phyloP scores from a whole-genome alignment of 2,329 filamentous ascomycete species.

The Hirsutella thompsonii region DNA sequence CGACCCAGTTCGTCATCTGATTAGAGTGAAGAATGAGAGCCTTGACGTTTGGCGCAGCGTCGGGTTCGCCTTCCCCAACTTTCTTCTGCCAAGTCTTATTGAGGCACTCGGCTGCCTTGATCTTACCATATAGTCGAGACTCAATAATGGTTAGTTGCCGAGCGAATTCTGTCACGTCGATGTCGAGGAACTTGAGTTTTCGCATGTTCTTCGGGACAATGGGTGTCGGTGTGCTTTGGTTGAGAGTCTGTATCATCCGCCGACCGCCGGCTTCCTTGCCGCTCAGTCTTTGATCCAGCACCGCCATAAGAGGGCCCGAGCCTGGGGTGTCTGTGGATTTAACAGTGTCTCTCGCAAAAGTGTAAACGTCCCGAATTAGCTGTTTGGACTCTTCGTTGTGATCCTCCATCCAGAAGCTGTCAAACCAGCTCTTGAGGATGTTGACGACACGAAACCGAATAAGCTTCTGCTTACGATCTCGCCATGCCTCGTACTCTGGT shows the following conservation, averaged over 20 bases:
- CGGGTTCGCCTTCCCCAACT: conserved; percentile 63
- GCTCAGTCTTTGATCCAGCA: conserved; percentile 77
- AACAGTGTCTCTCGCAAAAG: conserved; percentile 83
- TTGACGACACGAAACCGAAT: conserved; percentile 95
- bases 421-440: conserved; percentile 96
- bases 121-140: conserved; percentile 86
- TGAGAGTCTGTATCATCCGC: conserved; percentile 75
- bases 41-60: conserved; percentile 89
- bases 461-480: conserved; percentile 87
- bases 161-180: conserved; percentile 93
- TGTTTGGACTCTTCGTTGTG: conserved; percentile 71
- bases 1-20: conserved; percentile 98
- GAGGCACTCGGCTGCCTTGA: conserved; percentile 88
- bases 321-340: conserved; percentile 90
- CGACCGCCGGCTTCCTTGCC: conserved; percentile 82
- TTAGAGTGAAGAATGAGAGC: conserved; percentile 95
- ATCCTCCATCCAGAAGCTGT: conserved; percentile 98
- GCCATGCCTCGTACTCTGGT: conserved; percentile 74
- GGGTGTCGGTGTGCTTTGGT: conserved; percentile 67
- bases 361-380: conserved; percentile 77
- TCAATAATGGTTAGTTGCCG: conserved; percentile 95
- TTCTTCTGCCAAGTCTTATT: conserved; percentile 99
- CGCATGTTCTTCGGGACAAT: conserved; percentile 99
- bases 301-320: conserved; percentile 68
- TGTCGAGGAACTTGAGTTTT: conserved; percentile 96